Evolutionary conservation across 805 yeast genomes (phyloP).

Genomic region (Candida chauliodis): DNA sequence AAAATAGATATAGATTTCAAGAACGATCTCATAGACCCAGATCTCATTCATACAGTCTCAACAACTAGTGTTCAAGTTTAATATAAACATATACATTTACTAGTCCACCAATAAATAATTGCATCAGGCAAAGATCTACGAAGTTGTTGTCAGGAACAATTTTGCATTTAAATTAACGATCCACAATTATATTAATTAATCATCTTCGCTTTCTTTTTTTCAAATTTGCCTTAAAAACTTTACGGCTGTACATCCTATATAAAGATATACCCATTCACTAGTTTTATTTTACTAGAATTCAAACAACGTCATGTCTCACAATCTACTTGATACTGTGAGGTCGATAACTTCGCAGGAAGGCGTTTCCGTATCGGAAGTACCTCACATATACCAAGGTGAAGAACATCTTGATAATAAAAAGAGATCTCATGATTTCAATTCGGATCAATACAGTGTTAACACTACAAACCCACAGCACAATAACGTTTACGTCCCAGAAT

Average conservation of each 20-base stretch:
- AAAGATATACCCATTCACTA: background rate
- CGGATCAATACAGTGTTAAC: constrained; percentile 5
- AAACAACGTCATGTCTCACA: constrained; percentile 14
- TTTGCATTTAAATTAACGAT: background rate
- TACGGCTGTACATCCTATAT: background rate
- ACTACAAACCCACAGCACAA: background rate
- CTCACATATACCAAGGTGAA: constrained; percentile 17
- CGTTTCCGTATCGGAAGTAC: constrained; percentile 20
- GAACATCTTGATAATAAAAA: constrained; percentile 1
- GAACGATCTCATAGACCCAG: too few species aligned
- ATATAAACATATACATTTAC: too few species aligned
- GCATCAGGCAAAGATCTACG: too few species aligned
- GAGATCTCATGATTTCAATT: constrained; percentile 17
- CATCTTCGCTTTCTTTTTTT: too few species aligned
- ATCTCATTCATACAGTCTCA: too few species aligned
- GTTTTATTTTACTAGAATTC: too few species aligned
- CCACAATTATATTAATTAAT: constrained; percentile 5
- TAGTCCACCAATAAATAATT: too few species aligned
- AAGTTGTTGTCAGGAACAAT: too few species aligned
- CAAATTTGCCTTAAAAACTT: background rate
- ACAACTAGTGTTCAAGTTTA: too few species aligned
- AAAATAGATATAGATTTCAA: too few species aligned
- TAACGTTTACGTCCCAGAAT: constrained; percentile 31
- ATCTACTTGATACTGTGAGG: constrained; percentile 9
- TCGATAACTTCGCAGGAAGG: constrained; percentile 9